phyloP scores from a whole-genome alignment of 352 stramenopile species.

The Globisporangium parvum region DNA sequence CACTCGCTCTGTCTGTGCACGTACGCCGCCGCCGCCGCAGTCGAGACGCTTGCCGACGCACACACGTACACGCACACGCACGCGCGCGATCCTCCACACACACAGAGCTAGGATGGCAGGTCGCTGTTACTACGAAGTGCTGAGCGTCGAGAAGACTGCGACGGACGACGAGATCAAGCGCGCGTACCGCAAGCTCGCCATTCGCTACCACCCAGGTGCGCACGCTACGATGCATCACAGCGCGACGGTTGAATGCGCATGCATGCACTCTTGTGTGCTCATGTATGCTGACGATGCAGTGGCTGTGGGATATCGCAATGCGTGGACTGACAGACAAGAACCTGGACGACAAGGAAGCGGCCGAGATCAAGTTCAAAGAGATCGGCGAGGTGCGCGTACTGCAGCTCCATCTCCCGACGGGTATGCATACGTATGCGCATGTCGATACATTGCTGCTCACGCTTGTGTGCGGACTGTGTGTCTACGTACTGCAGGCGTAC shows the following conservation, averaged over 20 bases:
- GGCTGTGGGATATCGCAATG: no score
- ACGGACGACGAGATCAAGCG: slow-evolving; percentile 79
- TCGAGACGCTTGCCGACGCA: background rate
- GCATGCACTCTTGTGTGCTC: no score
- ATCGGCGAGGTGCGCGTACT: slow-evolving; percentile 58
- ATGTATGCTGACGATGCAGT: no score
- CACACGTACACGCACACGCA: background rate
- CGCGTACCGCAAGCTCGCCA: slow-evolving; percentile 82
- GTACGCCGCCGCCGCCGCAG: no score
- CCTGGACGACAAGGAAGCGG: slow-evolving; percentile 81
- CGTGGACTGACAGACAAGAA: slow-evolving; percentile 88
- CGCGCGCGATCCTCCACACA: background rate
- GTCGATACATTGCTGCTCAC: background rate
- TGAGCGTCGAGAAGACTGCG: slow-evolving; percentile 62
- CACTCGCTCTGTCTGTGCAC: no score
- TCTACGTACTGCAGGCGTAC: slow-evolving; percentile 58
- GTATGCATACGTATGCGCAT: no score
- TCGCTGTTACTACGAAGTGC: slow-evolving; percentile 64
- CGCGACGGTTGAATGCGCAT: no score
- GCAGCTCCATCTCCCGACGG: no score
- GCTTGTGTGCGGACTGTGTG: background rate
- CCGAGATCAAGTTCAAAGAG: slow-evolving; percentile 88
- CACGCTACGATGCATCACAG: background rate
- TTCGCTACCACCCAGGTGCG: slow-evolving; percentile 87
- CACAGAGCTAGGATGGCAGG: slow-evolving; percentile 30